phyloP scores from a whole-genome alignment of 2,329 filamentous ascomycete species.

The Monascus ruber region DNA sequence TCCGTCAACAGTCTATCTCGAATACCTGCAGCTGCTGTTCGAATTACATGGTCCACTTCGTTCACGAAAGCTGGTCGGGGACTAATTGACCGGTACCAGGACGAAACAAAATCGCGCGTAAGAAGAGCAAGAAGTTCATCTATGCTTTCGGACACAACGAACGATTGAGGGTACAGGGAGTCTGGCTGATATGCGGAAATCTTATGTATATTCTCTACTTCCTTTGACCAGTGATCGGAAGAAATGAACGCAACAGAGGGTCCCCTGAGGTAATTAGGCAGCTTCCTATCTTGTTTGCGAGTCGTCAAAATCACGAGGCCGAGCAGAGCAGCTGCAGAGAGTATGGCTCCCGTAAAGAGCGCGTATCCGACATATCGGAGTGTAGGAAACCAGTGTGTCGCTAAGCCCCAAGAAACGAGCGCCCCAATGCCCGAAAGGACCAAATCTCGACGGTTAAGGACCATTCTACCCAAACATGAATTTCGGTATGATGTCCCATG shows the following conservation, averaged over 20 bases:
- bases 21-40: slow-evolving; percentile 59
- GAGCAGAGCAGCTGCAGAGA: slow-evolving; percentile 43
- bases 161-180: slow-evolving; percentile 64
- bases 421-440: slow-evolving; percentile 29
- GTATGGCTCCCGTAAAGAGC: slow-evolving; percentile 57
- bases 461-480: slow-evolving; percentile 40
- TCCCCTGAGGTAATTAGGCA: slow-evolving; percentile 33
- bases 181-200: slow-evolving; percentile 56
- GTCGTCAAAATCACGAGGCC: slow-evolving; percentile 50
- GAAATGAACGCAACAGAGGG: slow-evolving; percentile 47
- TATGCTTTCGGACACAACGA: slow-evolving; percentile 65
- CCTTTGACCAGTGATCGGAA: slow-evolving; percentile 55
- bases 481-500: slow-evolving; percentile 23
- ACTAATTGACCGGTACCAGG: slow-evolving; percentile 85
- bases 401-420: slow-evolving; percentile 77
- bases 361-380: slow-evolving; percentile 80
- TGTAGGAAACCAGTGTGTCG: slow-evolving; percentile 68
- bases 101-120: slow-evolving; percentile 70
- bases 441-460: slow-evolving; percentile 33
- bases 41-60: slow-evolving; percentile 72
- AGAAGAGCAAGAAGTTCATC: slow-evolving; percentile 69
- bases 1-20: slow-evolving; percentile 60
- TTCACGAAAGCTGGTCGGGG: slow-evolving; percentile 67
- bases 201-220: slow-evolving; percentile 54
- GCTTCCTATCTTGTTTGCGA: slow-evolving; percentile 27